Conservation (phyloP, 2,329 filamentous ascomycete species). For the Stromatinia cepivora region DNA sequence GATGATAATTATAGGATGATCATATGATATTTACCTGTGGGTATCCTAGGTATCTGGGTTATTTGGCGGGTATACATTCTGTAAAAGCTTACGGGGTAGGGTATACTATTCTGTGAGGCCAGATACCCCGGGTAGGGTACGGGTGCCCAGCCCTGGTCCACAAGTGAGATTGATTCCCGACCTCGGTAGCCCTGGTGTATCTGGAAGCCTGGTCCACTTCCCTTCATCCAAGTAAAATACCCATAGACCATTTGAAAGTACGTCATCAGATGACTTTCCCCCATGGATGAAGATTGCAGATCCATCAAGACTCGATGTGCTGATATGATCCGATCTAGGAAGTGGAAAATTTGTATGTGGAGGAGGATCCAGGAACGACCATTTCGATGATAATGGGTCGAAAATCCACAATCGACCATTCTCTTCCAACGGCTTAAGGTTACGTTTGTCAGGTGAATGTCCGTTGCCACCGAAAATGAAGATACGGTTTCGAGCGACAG, state of each 20-base stretch:
- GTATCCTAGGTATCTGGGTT: too few relatives aligned
- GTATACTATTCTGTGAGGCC: too few relatives aligned
- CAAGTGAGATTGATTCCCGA: background rate
- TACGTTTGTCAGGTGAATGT: background rate
- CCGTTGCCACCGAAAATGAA: conserved; percentile 15
- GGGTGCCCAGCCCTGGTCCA: too few relatives aligned
- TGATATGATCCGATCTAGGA: background rate
- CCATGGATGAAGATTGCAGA: conserved; percentile 13
- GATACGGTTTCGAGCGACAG: conserved; percentile 5
- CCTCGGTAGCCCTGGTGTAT: conserved; percentile 1
- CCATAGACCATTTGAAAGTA: conserved; percentile 3
- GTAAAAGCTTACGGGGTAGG: too few relatives aligned
- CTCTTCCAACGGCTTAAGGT: background rate
- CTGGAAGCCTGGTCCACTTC: conserved; percentile 15
- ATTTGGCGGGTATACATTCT: too few relatives aligned
- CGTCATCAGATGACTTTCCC: background rate
- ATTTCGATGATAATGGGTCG: conserved; percentile 4
- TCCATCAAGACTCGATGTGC: conserved; percentile 3
- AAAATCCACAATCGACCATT: conserved; percentile 20
- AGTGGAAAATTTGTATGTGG: conserved; percentile 10
- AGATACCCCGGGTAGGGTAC: too few relatives aligned
- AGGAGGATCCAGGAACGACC: conserved; percentile 14
- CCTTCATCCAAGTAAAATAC: conserved; percentile 18
- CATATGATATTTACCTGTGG: too few relatives aligned
- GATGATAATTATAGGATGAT: too few relatives aligned